A percentile compares a stretch with the other conserved stretches of the same genome.
Conservation (phyloP, 306 rosid species). For the Quercus cerris region DNA sequence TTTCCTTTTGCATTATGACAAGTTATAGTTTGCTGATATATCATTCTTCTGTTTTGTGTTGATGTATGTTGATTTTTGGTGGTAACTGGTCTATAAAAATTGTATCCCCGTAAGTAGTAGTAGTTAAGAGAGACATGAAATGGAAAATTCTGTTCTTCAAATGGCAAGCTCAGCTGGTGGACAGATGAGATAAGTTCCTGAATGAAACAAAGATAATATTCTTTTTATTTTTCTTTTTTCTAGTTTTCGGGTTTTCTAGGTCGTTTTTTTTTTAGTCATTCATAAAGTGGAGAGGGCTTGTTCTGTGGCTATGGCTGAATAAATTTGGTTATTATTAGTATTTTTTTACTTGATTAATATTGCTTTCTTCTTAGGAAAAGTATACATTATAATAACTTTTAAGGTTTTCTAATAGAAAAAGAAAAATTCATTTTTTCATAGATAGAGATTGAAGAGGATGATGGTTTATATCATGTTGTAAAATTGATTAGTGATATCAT, state of each 20-base stretch:
- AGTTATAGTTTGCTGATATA: not conserved
- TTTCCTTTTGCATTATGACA: not conserved
- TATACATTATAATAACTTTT: too few species aligned
- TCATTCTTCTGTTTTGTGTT: not conserved
- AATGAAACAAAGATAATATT: not conserved
- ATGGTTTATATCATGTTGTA: too few species aligned
- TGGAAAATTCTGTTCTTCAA: not conserved
- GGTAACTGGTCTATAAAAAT: too few species aligned
- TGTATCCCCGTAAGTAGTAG: too few species aligned
- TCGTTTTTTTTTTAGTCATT: not conserved
- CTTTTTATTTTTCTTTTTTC: not conserved
- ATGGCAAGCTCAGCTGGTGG: not conserved
- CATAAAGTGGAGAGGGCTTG: not conserved
- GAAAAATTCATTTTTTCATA: not conserved
- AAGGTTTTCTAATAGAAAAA: not conserved
- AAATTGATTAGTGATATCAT: too few species aligned
- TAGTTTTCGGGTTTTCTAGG: not conserved
- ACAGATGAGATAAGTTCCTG: not conserved
- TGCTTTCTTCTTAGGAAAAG: not conserved
- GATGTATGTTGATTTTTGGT: too few species aligned
- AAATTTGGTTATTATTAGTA: not conserved
- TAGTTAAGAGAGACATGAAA: too few species aligned
- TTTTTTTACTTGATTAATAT: not conserved
- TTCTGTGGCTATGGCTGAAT: not conserved
- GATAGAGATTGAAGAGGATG: not conserved